phyloP scores from a whole-genome alignment of 257 asterid genomes.

The Jaltomata sinuosa region DNA sequence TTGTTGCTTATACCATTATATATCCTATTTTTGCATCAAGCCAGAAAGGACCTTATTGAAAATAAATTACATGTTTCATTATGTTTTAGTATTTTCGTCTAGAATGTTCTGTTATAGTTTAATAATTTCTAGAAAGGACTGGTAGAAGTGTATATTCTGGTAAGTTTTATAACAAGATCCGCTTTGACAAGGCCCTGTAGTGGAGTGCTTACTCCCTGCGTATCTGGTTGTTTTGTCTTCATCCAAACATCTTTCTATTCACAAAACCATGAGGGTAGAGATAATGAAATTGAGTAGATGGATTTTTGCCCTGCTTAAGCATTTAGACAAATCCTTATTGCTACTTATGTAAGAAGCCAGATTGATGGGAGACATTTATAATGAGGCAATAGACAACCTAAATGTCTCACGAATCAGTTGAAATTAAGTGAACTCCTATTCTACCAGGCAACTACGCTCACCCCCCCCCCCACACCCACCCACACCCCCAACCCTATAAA shows the following conservation, averaged over 20 bases:
- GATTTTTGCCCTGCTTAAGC: not conserved
- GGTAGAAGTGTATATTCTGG: not conserved
- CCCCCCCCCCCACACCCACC: not conserved
- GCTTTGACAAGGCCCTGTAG: not conserved
- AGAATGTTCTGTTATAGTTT: not conserved
- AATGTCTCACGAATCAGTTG: not conserved
- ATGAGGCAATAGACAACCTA: not conserved
- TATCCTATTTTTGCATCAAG: not conserved
- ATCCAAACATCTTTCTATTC: not conserved
- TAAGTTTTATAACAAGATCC: not conserved
- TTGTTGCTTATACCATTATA: not conserved
- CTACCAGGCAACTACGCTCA: not conserved
- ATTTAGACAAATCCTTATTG: not conserved
- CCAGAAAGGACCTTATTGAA: not conserved
- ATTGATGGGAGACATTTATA: not conserved
- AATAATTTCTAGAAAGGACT: not conserved
- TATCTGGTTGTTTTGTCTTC: not conserved
- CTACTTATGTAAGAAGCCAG: not conserved
- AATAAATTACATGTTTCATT: not conserved
- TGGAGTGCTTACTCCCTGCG: not conserved
- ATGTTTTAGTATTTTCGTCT: not conserved
- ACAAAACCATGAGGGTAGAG: not conserved
- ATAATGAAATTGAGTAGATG: not conserved
- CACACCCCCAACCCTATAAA: not conserved
- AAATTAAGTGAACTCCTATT: not conserved